phyloP scores from a whole-genome alignment of 139 green algal genomes.

The Chlamydomonas urium region DNA sequence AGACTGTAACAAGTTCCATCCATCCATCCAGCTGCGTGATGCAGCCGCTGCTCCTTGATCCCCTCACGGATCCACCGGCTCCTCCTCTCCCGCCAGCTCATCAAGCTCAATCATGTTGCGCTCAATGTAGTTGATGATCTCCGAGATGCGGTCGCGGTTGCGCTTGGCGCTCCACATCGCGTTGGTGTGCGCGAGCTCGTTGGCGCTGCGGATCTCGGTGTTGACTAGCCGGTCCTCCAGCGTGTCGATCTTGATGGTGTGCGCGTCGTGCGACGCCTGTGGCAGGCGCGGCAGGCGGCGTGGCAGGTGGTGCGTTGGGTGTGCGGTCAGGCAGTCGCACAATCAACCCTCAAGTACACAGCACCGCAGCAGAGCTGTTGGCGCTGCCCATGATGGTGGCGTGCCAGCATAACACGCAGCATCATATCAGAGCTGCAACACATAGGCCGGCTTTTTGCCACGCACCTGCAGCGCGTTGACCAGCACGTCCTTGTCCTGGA shows the following conservation, averaged over 20 bases:
- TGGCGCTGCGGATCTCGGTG: slow-evolving; percentile 30
- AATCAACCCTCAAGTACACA: too few relatives aligned
- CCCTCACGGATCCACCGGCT: slow-evolving; percentile 27
- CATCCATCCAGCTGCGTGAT: too few relatives aligned
- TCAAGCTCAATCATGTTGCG: slow-evolving; percentile 55
- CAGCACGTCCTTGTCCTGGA: slow-evolving; percentile 60
- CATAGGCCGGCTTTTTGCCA: too few relatives aligned
- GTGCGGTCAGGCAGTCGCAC: too few relatives aligned
- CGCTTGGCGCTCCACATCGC: slow-evolving; percentile 22
- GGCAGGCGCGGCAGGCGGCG: too few relatives aligned
- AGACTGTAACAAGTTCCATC: too few relatives aligned
- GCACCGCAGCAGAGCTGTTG: too few relatives aligned
- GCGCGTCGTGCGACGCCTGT: slow-evolving; percentile 51
- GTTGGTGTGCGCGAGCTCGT: slow-evolving; percentile 22
- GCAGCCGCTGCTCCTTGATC: too few relatives aligned
- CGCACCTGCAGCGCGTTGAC: slow-evolving; percentile 46
- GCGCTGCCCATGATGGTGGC: too few relatives aligned
- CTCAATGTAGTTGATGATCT: slow-evolving; percentile 67
- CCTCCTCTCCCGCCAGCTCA: slow-evolving; percentile 37
- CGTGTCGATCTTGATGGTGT: slow-evolving; percentile 63
- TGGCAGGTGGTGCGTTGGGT: too few relatives aligned
- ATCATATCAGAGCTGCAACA: too few relatives aligned
- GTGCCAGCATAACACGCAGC: too few relatives aligned
- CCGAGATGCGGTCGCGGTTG: slow-evolving; percentile 62
- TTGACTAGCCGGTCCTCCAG: slow-evolving; percentile 66